Base-by-base conservation (phyloP, 2,329 filamentous ascomycete genomes). In the Aspergillus pseudoviridinutans region DNA sequence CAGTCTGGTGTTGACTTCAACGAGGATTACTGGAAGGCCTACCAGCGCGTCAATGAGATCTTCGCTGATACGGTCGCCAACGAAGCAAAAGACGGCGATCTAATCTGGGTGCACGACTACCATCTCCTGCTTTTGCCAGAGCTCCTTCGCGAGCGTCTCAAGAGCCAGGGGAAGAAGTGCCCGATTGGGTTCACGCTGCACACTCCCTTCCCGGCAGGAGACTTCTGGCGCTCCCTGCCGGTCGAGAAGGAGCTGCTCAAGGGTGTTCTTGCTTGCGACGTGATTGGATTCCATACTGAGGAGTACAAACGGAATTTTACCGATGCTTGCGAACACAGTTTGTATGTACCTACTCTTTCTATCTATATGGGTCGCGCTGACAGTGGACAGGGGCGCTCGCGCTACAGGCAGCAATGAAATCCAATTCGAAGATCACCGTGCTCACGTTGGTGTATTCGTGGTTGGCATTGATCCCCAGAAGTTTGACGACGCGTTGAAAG, bases 91-190 rank as follows among this genome's bases (percentile, higher is more conserved):
- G 89, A 94, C 68, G 91, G 91, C 57, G 91, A 96, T 73, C 78
- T 96, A 64, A 89, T 97, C 66, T 97, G 93, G 92, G 89, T 97
- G 3, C 92, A 97, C 76, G 92, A 97, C 76, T 97, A 97, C 78
- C 93, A 97, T 74, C 81, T 97, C 58, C 95, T 97, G 89, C 85
- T 97, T n/a, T 82, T 97, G 22, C 92, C 92, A 17, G 84, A 89
- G 70, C 91, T 96, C 87, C 82, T 97, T 59, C 88, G 92, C 59
- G 87, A 95, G 8, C 62, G 71, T 84, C 90, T 90, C 84, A 62
- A 77, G 82, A 66, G 32, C 14, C 14, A 82, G 80, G 60, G 88
- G 32, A 92, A 91, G 78, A 90, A 91, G 61, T 87, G 95, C 74
- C 93, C 92, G 77, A 92, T 97, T 67, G 92, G 92, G 64, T 97